Evolutionary conservation across 2,329 filamentous ascomycete genomes (phyloP), one percentile per base, ranked within the genome.

Genomic region (Nigrospora oryzae): DNA sequence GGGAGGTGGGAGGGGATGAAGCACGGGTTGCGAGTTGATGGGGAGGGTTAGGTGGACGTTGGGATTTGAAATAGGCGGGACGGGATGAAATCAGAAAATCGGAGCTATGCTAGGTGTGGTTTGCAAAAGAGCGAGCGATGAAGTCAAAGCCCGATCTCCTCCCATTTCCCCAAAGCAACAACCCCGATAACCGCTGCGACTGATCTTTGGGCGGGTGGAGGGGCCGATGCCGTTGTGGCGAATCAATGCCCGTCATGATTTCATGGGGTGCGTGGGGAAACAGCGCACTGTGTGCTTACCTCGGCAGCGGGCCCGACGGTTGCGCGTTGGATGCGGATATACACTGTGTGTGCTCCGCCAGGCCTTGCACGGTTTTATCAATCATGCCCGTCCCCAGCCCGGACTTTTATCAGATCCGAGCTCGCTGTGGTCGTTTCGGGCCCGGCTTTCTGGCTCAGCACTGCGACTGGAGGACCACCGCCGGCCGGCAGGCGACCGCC

Each of bases 221-320:
- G 44, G 47, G 38, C 43, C 36, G 42, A n/a, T 15, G 40, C 32
- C 13, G n/a, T 38, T 40, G 49, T 56, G 51, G 53, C 59, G 55
- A 63, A 62, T 63, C 55, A 62, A 36, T 49, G 37, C 19, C 44
- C 49, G 46, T 49, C 47, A 60, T 61, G 56, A 60, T 56, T 57
- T 60, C 58, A 60, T 57, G 14, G 33, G 10, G 15, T n/a, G 30
- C 17, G 16, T 16, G 34, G 7, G 4, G 11, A 7, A 6, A 13
- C 11, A 11, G 34, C 2, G 11, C 34, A 36, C 34, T 36, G 34
- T 28, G 5, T 28, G 5, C 7, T 2, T 28, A 10, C 23, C 23
- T 28, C 23, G 23, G 2, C 7, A 7, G 5, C 10, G n/a, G n/a
- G n/a, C 23, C 5, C 23, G 23, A 2, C 8, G 7, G 5, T 28